phyloP scores from a whole-genome alignment of 345 rosid species.

The Syzygium jambos region DNA sequence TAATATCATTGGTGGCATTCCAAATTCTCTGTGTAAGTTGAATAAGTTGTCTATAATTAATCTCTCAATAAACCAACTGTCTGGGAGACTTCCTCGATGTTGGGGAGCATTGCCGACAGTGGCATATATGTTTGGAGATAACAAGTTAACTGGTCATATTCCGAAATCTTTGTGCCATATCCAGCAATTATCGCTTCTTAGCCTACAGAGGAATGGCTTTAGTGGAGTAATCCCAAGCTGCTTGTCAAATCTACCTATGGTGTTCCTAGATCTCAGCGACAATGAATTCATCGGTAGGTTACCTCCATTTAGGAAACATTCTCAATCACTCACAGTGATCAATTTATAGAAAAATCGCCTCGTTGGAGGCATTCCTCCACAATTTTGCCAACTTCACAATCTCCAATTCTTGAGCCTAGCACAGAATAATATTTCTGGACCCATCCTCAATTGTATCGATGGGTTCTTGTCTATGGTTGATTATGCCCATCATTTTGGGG shows the following conservation, averaged over 20 bases:
- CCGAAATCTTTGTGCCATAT: background rate
- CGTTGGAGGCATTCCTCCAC: background rate
- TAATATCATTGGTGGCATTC: background rate
- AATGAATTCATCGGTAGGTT: background rate
- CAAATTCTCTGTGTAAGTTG: background rate
- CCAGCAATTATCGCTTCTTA: background rate
- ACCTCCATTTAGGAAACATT: too few species aligned
- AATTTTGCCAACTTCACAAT: background rate
- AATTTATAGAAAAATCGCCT: background rate
- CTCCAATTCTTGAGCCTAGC: background rate
- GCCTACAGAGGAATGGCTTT: background rate
- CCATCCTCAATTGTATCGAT: background rate
- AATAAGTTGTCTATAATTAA: accelerated
- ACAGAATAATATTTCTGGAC: background rate
- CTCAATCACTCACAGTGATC: too few species aligned
- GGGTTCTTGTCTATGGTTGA: background rate
- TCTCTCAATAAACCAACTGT: background rate
- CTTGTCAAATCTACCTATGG: background rate
- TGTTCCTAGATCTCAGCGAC: background rate
- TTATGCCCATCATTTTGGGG: background rate
- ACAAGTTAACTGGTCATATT: background rate
- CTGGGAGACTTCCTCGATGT: background rate
- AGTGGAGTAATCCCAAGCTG: background rate
- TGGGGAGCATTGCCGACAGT: background rate
- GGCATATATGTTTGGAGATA: background rate